Conservation (phyloP, 345 rosid species). For the Citrus sinensis region DVS_A1.0 CM039161.1:19192001-19192500, state of each 20-base stretch:
- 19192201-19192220: slow-evolving; percentile 9
- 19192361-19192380: no score
- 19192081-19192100: slow-evolving; percentile 96
- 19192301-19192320: background rate
- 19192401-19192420: no score
- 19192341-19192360: no score
- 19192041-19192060: slow-evolving; percentile 91
- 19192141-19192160: background rate
- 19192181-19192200: slow-evolving; percentile 29
- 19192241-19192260: background rate
- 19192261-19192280: slow-evolving; percentile 8
- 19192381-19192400: no score
- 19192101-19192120: slow-evolving; percentile 31
- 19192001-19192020: slow-evolving; percentile 47
- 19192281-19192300: background rate
- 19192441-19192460: no score
- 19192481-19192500: no score
- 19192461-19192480: no score
- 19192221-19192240: slow-evolving; percentile 13
- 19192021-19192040: slow-evolving; percentile 92
- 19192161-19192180: slow-evolving; percentile 17
- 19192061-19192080: slow-evolving; percentile 91
- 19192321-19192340: background rate
- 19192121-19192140: background rate
- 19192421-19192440: no score